Conservation (phyloP, 805 yeast species). For the Saturnispora besseyi region DNA sequence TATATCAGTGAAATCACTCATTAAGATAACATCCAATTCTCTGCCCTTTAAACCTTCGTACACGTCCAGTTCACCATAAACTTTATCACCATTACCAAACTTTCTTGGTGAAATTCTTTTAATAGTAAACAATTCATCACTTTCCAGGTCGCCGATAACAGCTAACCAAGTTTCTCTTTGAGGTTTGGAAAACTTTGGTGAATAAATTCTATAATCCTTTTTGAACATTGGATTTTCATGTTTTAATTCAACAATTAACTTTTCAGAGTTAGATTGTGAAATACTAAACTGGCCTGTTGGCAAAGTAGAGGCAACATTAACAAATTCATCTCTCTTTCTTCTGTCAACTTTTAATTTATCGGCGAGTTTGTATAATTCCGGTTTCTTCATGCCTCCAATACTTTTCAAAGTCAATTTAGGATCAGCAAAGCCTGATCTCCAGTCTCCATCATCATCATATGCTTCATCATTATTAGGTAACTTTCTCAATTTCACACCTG, state of each 20-base stretch:
- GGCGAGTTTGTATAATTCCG: conserved; percentile 28
- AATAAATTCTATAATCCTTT: conserved; percentile 56
- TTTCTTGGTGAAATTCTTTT: conserved; percentile 66
- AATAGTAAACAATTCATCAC: conserved; percentile 49
- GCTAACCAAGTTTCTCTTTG: conserved; percentile 94
- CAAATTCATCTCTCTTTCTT: conserved; percentile 40
- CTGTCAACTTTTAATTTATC: conserved; percentile 34
- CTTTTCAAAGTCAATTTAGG: conserved; percentile 26
- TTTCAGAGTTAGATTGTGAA: conserved; percentile 28
- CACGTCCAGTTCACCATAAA: conserved; percentile 39
- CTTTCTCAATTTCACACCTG: conserved; percentile 33
- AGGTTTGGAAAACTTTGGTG: conserved; percentile 79
- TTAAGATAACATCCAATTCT: conserved; percentile 37
- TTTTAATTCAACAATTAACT: conserved; percentile 36
- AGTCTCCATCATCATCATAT: conserved; percentile 28
- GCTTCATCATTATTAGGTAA: conserved; percentile 13
- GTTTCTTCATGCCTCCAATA: conserved; percentile 32
- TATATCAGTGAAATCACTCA: conserved; percentile 63
- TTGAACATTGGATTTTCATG: conserved; percentile 46
- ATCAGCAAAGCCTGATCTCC: conserved; percentile 23
- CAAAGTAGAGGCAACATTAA: conserved; percentile 42
- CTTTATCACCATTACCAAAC: conserved; percentile 27
- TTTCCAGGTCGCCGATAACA: conserved; percentile 42
- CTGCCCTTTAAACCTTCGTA: conserved; percentile 41
- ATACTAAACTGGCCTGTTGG: conserved; percentile 50